Conservation (phyloP, 495 filamentous ascomycete genomes). For the Lasiosphaeria ovina region DNA sequence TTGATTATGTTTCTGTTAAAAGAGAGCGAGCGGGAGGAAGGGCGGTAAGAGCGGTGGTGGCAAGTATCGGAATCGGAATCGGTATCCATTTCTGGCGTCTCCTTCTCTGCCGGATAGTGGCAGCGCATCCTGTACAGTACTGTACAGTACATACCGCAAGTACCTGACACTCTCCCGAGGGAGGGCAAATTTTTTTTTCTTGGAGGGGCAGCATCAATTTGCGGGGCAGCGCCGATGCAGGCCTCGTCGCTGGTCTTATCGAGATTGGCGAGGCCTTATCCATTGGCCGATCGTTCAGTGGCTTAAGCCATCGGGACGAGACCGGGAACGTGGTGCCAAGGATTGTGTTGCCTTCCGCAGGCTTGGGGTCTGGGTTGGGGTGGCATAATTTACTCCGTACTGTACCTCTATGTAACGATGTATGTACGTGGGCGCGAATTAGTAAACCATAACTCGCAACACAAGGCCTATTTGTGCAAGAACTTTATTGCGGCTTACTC, state of each 20-base stretch:
- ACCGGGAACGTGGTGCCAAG: not conserved
- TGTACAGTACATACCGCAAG: no score
- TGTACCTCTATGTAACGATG: no score
- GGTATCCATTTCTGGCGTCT: not conserved
- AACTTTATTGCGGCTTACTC: no score
- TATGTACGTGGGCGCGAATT: no score
- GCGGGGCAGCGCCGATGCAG: not conserved
- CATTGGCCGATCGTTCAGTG: not conserved
- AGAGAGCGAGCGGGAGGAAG: not conserved
- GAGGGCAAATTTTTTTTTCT: not conserved
- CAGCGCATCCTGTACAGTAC: not conserved
- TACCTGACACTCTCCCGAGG: not conserved
- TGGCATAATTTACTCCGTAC: no score
- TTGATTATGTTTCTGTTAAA: not conserved
- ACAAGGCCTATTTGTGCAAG: no score
- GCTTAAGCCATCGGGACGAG: not conserved
- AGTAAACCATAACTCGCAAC: no score
- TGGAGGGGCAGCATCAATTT: not conserved
- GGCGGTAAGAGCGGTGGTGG: slow-evolving; percentile 1
- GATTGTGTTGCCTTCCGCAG: not conserved
- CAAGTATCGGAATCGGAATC: not conserved
- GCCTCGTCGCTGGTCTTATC: not conserved
- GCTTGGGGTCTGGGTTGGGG: no score
- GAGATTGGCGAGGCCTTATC: slow-evolving; percentile 2
- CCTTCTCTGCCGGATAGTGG: not conserved